Evolutionary conservation across 1,139 yeast species (phyloP), one percentile per base, ranked within the genome.

Genomic region (Scheffersomyces insectosa): DNA sequence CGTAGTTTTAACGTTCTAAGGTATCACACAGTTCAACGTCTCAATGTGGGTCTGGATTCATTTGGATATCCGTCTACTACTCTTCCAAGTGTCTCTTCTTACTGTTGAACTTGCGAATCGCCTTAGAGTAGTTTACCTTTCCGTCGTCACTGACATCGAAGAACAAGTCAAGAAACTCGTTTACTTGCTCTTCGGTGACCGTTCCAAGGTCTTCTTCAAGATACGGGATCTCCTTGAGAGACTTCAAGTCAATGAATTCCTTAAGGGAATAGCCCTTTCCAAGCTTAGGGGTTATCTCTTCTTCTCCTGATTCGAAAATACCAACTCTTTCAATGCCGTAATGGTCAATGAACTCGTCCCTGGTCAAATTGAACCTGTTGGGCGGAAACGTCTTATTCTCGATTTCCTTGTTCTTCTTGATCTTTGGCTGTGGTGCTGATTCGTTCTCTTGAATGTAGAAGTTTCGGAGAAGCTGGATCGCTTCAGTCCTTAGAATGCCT

Each of bases 361-460:
- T 57, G 2, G 72, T 59, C 10, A 85, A 55, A 52, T 62, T 60
- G 15, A 55, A 51, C n/a, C 63, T 51, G 36, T 65, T 65, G 0
- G 70, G 67, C 0, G 95, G 93, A 47, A 85, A 85, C 25, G 75
- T 80, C 39, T 81, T 77, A 23, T 73, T 72, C 41, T 88, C 90
- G 37, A 93, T 72, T n/a, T 76, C 80, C 44, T 95, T 76, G 46
- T 85, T 83, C 64, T 85, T 85, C 61, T 90, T 90, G 25, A 78
- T 68, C 54, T 87, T 81, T 1, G 96, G 95, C 20, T 66, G 75
- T 0, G 99, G 99, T 1, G 98, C 96, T 40, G 83, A 77, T 35
- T 79, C 83, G 63, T 93, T 93, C 59, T 90, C 96, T 59, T 82
- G 84, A 6, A 89, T 79, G 62, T 93, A 93, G 64, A 93, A 93